Evolutionary conservation across 2,329 filamentous ascomycete genomes (phyloP), one percentile per base, ranked within the genome.

Genomic region (Diplodia seriata): DNA sequence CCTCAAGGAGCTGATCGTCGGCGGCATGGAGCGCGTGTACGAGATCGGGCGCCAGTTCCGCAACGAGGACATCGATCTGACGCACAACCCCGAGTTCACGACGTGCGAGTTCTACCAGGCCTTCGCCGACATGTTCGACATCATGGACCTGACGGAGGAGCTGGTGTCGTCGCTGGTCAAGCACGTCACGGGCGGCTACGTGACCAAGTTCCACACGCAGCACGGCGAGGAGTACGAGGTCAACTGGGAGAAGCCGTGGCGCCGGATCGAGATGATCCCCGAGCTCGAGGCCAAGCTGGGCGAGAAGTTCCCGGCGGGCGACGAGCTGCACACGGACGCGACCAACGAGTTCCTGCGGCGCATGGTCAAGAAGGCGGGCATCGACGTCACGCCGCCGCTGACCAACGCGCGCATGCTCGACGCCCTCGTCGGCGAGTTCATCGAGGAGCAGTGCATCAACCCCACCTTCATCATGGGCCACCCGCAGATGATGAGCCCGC

Each of bases 31-130:
- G 83, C 89, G 92, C 74, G 95, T 99, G 15, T 99, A 97, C 81
- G 95, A 99, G 79, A 89, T 99, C 70, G 95, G 95, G 71, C 90
- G 93, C 72, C 93, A 97, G 78, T 99, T 99, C 87, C 86, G 95
- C 75, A 99, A 99, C 76, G 94, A 97, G 81, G 90, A 91, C 69
- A 90, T 93, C 71, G 93, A 97, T 78, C 84, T 95, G 62, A 99
- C 95, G 8, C 95, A 99, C 85, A 99, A 98, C 84, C 95, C 92
- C 49, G 95, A 99, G 79, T 99, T 99, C 84, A 99, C 95, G 53
- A 97, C 93, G 31, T 92, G 93, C 79, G 95, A 99, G 81, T 98
- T 98, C 83, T 99, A 99, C 82, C 90, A 91, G 87, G 94, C 95
- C 3, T 98, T 80, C 67, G 80, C 83, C 47, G 78, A 79, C 62